Conservation (phyloP, 2,329 filamentous ascomycete species). For the Sclerotinia trifoliorum region DNA sequence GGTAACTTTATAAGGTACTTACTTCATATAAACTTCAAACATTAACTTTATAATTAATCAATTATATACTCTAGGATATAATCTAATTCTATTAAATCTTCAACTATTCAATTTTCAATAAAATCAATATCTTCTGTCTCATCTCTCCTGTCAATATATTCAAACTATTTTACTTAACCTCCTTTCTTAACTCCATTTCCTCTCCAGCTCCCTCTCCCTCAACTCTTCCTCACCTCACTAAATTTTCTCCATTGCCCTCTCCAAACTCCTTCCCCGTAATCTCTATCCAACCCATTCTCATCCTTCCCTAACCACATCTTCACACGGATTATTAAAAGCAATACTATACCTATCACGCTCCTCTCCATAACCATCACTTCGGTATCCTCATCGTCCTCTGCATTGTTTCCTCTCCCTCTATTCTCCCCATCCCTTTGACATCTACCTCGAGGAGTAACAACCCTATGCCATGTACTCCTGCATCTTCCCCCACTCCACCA, state of each 20-base stretch:
- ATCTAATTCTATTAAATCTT: no score
- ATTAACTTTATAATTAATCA: no score
- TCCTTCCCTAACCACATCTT: conserved; percentile 55
- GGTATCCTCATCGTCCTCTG: conserved; percentile 37
- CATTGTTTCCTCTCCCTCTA: conserved; percentile 20
- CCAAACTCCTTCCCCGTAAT: conserved; percentile 59
- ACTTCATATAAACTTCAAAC: no score
- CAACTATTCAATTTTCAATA: no score
- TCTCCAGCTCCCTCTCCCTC: conserved; percentile 51
- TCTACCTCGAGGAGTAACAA: conserved; percentile 36
- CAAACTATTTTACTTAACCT: no score
- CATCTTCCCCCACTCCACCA: conserved; percentile 66
- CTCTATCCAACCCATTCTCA: conserved; percentile 40
- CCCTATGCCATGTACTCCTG: conserved; percentile 64
- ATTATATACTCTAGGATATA: no score
- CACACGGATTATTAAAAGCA: conserved; percentile 64
- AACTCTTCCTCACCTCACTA: conserved; percentile 40
- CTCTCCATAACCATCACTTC: not conserved
- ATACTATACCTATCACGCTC: conserved; percentile 60
- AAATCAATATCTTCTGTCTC: no score
- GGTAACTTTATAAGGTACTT: no score
- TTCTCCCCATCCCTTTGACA: not conserved
- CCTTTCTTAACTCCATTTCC: no score
- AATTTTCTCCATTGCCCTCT: conserved; percentile 57
- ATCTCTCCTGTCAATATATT: no score